These are phyloP conservation scores for Pugionium cornutum DNA, from an alignment of 345 rosid species.

Conservation along the genomic window DNA sequence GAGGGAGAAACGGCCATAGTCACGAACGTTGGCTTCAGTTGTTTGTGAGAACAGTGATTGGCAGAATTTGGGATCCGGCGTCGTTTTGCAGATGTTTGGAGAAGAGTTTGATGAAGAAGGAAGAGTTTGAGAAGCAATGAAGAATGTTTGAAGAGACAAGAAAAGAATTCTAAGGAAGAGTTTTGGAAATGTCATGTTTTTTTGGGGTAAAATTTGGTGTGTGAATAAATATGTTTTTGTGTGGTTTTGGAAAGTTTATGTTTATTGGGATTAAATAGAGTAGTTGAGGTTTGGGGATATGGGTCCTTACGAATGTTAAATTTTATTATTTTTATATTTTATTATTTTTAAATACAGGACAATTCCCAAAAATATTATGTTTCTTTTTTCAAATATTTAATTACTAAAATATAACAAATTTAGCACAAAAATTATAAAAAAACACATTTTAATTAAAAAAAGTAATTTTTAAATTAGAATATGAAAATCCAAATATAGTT, in stretches of 20 bases:
- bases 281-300: slow-evolving; percentile 23
- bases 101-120: slow-evolving; percentile 20
- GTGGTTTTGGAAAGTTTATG: slow-evolving; percentile 29
- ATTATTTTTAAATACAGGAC: too few species aligned
- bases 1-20: slow-evolving; percentile 57
- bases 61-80: slow-evolving; percentile 72
- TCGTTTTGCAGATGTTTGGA: slow-evolving; percentile 46
- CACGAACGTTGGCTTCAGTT: slow-evolving; percentile 49
- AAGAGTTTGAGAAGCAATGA: slow-evolving; percentile 35
- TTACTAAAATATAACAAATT: too few species aligned
- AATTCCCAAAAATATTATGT: too few species aligned
- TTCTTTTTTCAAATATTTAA: too few species aligned
- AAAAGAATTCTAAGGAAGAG: slow-evolving; percentile 27
- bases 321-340: too few species aligned
- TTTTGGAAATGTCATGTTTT: slow-evolving; percentile 25
- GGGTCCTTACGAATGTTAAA: too few species aligned
- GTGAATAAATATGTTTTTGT: neutral
- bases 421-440: too few species aligned
- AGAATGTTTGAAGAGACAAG: slow-evolving; percentile 39
- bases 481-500: too few species aligned
- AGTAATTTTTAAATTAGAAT: too few species aligned
- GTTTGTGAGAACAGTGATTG: slow-evolving; percentile 56
- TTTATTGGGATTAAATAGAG: slow-evolving; percentile 30
- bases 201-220: neutral
- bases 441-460: too few species aligned